These are phyloP conservation scores for Diplodia corticola DNA, from an alignment of 2,329 filamentous ascomycete genomes.

Conservation along the genomic window DNA sequence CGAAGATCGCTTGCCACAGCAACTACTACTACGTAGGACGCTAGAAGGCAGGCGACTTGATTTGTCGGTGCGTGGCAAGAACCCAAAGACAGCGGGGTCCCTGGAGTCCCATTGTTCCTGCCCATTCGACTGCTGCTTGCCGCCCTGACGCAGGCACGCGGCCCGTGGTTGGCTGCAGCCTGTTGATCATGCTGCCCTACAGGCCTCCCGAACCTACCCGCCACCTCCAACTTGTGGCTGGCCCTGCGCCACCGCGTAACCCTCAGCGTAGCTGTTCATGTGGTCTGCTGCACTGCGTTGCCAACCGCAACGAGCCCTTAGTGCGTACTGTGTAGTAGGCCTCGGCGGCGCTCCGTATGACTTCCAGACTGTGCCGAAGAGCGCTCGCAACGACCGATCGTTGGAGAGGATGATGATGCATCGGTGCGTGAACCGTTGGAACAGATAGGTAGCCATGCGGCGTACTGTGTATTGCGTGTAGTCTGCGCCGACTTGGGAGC, in stretches of 20 bases:
- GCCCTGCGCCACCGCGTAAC: slow-evolving; percentile 8
- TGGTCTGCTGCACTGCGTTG: slow-evolving; percentile 1
- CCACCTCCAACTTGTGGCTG: slow-evolving; percentile 9
- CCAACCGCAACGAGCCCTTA: neutral
- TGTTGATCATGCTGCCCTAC: slow-evolving; percentile 10
- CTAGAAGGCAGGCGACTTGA: neutral
- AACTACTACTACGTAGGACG: neutral
- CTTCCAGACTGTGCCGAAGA: neutral
- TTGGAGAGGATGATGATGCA: neutral
- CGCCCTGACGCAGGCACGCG: slow-evolving; percentile 2
- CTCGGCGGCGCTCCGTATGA: neutral
- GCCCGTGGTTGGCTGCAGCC: neutral
- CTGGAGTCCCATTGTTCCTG: slow-evolving; percentile 2
- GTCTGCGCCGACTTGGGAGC: neutral
- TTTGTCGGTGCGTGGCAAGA: slow-evolving; percentile 2
- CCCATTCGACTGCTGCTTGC: neutral
- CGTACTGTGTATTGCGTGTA: too few relatives aligned
- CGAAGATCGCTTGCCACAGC: neutral
- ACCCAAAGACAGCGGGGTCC: neutral
- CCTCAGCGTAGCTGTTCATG: neutral
- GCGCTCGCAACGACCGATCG: neutral
- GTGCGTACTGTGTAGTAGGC: neutral
- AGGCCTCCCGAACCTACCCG: neutral
- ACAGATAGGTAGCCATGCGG: neutral
- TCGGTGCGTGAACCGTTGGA: neutral